Conservation (phyloP, 768 basidiomycete genomes). For the Boletales sp. region DNA sequence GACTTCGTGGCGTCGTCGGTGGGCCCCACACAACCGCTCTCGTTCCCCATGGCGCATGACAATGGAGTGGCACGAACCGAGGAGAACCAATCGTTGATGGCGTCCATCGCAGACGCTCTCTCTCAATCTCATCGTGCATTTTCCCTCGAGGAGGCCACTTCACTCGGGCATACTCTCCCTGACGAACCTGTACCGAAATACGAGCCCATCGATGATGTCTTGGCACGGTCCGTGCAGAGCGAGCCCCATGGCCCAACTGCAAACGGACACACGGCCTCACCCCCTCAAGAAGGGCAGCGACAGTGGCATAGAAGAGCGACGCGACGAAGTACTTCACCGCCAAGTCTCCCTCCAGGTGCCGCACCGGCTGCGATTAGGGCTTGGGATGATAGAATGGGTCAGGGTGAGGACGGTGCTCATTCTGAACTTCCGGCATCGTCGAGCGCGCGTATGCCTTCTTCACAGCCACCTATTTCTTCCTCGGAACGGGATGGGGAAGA, state of each 20-base stretch:
- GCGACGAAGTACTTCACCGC: constrained; percentile 33
- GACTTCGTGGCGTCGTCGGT: constrained; percentile 21
- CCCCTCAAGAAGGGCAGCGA: constrained; percentile 11
- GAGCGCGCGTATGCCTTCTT: constrained; percentile 31
- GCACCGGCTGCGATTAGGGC: constrained; percentile 35
- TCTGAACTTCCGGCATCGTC: constrained; percentile 28
- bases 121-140: constrained; percentile 22
- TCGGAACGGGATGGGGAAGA: constrained; percentile 29
- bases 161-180: constrained; percentile 13
- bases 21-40: constrained; percentile 2
- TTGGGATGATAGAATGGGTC: constrained; percentile 34
- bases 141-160: constrained; percentile 22
- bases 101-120: constrained; percentile 38
- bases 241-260: constrained; percentile 17
- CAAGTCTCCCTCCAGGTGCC: constrained; percentile 43
- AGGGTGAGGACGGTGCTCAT: constrained; percentile 29
- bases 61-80: constrained; percentile 8
- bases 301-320: constrained; percentile 22
- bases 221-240: constrained; percentile 5
- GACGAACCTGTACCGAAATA: constrained; percentile 40
- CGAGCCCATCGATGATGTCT: constrained; percentile 19
- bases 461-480: constrained; percentile 32
- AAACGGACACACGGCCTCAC: constrained; percentile 12
- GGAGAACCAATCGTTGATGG: constrained; percentile 34
- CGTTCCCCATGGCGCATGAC: constrained; percentile 8